Percentiles rank a stretch among this genome's conserved stretches.
phyloP scores from a whole-genome alignment of 176 grass and related monocot genomes.

The Bolboschoenus planiculmis region DNA sequence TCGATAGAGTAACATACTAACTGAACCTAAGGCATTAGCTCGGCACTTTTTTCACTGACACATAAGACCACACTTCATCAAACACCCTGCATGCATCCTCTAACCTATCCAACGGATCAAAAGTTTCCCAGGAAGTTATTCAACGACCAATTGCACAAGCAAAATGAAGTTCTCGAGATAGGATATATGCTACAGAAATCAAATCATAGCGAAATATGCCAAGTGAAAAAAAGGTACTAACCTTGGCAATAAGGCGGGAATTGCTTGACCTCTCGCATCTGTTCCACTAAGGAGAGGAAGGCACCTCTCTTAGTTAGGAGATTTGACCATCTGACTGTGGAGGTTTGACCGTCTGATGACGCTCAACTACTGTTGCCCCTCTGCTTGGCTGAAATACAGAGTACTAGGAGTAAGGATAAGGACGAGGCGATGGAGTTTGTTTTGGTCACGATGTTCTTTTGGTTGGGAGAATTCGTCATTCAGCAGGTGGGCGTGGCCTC shows the following conservation, averaged over 20 bases:
- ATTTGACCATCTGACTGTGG: too few relatives aligned
- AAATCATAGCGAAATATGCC: not conserved
- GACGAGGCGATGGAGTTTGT: too few relatives aligned
- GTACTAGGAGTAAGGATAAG: too few relatives aligned
- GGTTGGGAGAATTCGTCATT: too few relatives aligned
- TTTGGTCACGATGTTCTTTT: too few relatives aligned
- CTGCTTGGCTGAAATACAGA: too few relatives aligned
- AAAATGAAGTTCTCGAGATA: not conserved
- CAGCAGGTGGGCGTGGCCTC: too few relatives aligned
- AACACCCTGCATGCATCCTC: constrained; percentile 5
- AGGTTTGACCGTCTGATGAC: too few relatives aligned
- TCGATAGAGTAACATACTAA: not conserved
- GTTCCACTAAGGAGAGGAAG: not conserved
- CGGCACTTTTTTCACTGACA: too few relatives aligned
- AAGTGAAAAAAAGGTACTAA: not conserved
- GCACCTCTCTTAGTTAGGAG: too few relatives aligned
- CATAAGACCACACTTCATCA: constrained; percentile 14
- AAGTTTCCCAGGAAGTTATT: not conserved
- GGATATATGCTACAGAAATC: not conserved
- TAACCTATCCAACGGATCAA: too few relatives aligned
- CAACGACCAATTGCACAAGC: not conserved
- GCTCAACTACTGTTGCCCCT: too few relatives aligned
- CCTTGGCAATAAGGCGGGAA: not conserved
- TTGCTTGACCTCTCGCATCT: not conserved
- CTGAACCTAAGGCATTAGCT: not conserved